These are phyloP conservation scores for Teratosphaeria nubilosa DNA, from an alignment of 2,329 filamentous ascomycete genomes.

Conservation along the genomic window DNA sequence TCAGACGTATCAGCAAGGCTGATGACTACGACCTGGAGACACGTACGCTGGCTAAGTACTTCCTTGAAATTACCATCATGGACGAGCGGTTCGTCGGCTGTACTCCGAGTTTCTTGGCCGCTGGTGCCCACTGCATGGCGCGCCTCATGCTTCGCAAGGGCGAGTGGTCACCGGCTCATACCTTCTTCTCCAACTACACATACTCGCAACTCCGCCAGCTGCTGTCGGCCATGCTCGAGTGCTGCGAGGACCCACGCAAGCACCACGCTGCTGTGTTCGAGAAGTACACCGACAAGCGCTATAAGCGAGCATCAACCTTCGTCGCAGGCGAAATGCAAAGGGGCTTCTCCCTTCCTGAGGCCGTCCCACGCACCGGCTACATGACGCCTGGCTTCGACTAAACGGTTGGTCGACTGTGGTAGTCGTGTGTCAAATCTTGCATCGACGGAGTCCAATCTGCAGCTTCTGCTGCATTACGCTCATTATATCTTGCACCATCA, in stretches of 20 bases:
- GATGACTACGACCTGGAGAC: conserved; percentile 97
- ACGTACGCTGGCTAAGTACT: conserved; percentile 91
- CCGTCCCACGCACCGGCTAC: background rate
- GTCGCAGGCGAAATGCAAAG: conserved; percentile 64
- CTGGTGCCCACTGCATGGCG: conserved; percentile 84
- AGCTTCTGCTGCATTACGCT: background rate
- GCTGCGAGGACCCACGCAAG: conserved; percentile 67
- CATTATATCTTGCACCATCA: background rate
- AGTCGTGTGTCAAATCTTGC: background rate
- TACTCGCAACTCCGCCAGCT: conserved; percentile 71
- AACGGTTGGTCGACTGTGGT: conserved; percentile 5
- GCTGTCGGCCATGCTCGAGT: conserved; percentile 71
- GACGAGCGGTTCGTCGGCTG: conserved; percentile 93
- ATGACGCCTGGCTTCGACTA: conserved; percentile 3
- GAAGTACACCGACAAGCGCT: conserved; percentile 82
- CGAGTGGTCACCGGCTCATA: conserved; percentile 72
- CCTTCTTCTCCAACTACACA: conserved; percentile 91
- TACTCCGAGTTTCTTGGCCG: conserved; percentile 80
- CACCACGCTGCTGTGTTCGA: conserved; percentile 84
- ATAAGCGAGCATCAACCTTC: conserved; percentile 72
- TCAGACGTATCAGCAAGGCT: conserved; percentile 93
- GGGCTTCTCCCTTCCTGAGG: conserved; percentile 43
- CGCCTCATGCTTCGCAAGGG: conserved; percentile 84
- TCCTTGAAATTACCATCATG: conserved; percentile 93
- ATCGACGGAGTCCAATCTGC: background rate